Base-by-base conservation (phyloP, 495 filamentous ascomycete genomes). In the Penicillium herquei region DNA sequence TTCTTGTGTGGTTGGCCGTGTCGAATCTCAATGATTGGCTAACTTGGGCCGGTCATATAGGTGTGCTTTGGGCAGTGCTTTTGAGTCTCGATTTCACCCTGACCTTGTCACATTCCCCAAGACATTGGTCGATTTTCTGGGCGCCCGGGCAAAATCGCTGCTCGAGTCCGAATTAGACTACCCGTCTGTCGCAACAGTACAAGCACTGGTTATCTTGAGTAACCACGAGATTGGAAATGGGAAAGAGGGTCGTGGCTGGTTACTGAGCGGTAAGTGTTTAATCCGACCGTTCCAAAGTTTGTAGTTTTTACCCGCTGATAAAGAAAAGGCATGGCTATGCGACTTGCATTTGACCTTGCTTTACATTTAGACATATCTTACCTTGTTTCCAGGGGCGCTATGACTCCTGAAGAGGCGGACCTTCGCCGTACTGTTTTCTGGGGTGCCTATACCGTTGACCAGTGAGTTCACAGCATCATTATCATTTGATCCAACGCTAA, bases 321-420 rank as follows among this genome's bases (percentile, higher is more conserved):
- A 14, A 9, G 35, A 7, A 0, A 3, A 69, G 72, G 72, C 48
- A 76, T 76, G 73, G 67, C 73, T 2, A 63, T 72, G 47, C 63
- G 73, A 30, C 61, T 76, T 14, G 49, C 68, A 9, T 61, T 68
- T 30, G 68, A 74, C 49, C 63, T 76, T 7, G 73, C 59, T n/a
- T 49, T 76, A 13, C 71, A 76, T 41, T 41, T 71, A 3, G 68
- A 76, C 17, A 69, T 67, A 34, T 54, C 56, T 5, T 31, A 57
- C 0, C 67, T 71, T 51, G 63, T 72, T 26, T 32, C 41, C 16
- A 55, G 54, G 10, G 70, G 70, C 0, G 40, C 51, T 21, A 61
- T 74, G 7, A 58, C 45, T 9, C 44, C 37, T 4, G 48, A 55
- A 2, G 66, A 72, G 31, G 68, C 68, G 0, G 60, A 68, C 6